Evolutionary conservation across 164 flowering plant genomes (phyloP).

Genomic region (Chimonanthus salicifolius): DNA sequence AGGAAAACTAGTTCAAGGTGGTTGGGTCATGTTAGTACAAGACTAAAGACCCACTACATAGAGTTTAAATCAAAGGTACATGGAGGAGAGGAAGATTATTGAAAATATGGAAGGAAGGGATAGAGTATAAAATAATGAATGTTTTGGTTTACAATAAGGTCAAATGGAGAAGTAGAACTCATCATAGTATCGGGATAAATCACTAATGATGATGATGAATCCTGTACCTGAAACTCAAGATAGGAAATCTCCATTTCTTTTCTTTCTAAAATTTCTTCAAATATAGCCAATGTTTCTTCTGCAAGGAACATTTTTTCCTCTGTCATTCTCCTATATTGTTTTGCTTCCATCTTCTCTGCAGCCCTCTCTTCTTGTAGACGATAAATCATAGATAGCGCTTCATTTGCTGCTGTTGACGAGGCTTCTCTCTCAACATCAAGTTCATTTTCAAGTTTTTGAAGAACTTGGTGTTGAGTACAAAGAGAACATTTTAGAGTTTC

Average conservation of each 20-base stretch:
- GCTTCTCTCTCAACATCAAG: slow-evolving; percentile 87
- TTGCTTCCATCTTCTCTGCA: slow-evolving; percentile 72
- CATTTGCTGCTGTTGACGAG: slow-evolving; percentile 68
- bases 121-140: no score
- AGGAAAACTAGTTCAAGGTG: no score
- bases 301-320: slow-evolving; percentile 77
- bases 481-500: slow-evolving; percentile 54
- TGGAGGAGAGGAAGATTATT: no score
- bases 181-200: no score
- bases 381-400: slow-evolving; percentile 76
- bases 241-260: slow-evolving; percentile 82
- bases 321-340: slow-evolving; percentile 75
- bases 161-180: no score
- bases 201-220: no score
- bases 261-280: slow-evolving; percentile 57
- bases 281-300: slow-evolving; percentile 45
- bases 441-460: slow-evolving; percentile 63
- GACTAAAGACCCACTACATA: no score
- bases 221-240: slow-evolving; percentile 46
- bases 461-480: slow-evolving; percentile 52
- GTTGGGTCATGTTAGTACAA: no score
- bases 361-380: slow-evolving; percentile 87
- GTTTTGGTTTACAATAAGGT: no score
- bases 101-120: no score
- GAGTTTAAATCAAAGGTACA: no score